Conservation (phyloP, 306 rosid genomes). For the Ammopiptanthus mongolicus region DNA sequence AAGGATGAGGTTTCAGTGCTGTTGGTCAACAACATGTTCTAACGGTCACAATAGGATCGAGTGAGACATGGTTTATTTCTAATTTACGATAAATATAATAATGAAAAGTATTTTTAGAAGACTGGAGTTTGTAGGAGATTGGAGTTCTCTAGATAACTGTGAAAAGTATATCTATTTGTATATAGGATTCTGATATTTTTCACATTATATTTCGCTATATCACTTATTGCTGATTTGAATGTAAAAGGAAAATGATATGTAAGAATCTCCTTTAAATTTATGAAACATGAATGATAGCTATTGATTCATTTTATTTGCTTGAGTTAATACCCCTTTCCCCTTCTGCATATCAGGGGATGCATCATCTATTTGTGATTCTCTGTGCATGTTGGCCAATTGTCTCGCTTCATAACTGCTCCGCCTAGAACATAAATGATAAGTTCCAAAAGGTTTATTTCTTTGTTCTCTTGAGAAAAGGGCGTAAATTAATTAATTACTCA, state of each 20-base stretch:
- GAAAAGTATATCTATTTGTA: neutral
- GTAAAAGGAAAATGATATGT: neutral
- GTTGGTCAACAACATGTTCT: neutral
- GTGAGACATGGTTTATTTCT: slow-evolving; percentile 1
- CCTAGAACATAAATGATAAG: no score
- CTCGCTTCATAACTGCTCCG: no score
- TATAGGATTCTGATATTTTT: slow-evolving; percentile 11
- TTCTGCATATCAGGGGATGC: no score
- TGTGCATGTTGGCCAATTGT: no score
- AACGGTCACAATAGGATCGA: neutral
- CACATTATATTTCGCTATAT: neutral
- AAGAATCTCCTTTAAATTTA: slow-evolving; percentile 1
- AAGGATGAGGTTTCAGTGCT: neutral
- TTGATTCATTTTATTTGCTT: no score
- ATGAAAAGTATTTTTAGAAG: neutral
- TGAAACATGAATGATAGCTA: neutral
- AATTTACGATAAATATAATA: neutral
- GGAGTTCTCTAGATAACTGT: neutral
- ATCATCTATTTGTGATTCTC: no score
- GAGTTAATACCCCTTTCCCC: no score
- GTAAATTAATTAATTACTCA: no score
- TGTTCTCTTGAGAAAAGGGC: no score
- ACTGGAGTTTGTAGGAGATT: no score
- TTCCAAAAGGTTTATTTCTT: no score
- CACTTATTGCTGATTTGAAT: neutral